Base-by-base conservation (phyloP, 805 yeast species). In the Ogataea ganodermae region DNA sequence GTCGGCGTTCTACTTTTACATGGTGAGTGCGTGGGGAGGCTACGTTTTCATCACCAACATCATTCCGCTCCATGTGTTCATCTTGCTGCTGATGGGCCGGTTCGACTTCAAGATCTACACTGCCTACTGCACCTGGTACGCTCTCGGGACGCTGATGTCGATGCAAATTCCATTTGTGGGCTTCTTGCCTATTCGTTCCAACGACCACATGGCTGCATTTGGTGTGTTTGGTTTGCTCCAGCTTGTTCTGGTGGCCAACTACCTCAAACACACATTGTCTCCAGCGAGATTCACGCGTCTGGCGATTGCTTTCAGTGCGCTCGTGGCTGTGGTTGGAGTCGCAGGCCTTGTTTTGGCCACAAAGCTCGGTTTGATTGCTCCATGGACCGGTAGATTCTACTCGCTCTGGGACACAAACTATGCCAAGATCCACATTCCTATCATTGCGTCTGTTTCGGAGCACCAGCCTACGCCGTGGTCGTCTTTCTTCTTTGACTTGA, bases 401-500 rank as follows among this genome's bases (percentile, higher is more conserved):
- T 91, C 98, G 2, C 73, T 95, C 57, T 94, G 99, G 99, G 99
- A 94, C 67, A 94, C 99, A 4, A 86, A 80, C 67, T 94, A 95
- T 63, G 99, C 99, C 53, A 92, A 91, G 74, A 87, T 94, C 56
- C 99, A 94, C 66, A 94, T 94, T 61, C 99, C 99, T 37, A 94
- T 94, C 65, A 94, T 94, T 70, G 99, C 99, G 1, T 91, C 97
- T 3, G 99, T 94, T 31, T 89, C 97, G 12, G 99, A 94, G 73
- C 99, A 94, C 75, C 99, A 94, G 76, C 99, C 99, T 50, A 92
- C 98, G n/a, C 96, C 99, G 3, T 94, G 99, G 99, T 96, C 98
- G 9, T 83, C 97, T 10, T 95, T 94, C 68, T 94, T 89, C 79
- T 89, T 92, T 66, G 99, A 94, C 68, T 84, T 94, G 43, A 88